phyloP scores from a whole-genome alignment of 148 eudicot genomes.

The Rhododendron molle region DNA sequence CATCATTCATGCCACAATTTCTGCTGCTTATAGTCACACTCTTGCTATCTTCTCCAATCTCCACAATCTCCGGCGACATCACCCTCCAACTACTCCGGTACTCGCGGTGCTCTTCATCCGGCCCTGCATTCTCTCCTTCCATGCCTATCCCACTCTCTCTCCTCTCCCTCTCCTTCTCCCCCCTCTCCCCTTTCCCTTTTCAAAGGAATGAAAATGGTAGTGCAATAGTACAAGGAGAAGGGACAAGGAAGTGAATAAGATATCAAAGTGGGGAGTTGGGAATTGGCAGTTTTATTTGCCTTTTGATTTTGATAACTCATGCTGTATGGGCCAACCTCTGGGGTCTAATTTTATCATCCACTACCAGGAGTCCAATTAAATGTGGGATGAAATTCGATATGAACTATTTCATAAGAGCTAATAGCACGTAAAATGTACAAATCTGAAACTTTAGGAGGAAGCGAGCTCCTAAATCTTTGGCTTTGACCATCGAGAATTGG shows the following conservation, averaged over 20 bases:
- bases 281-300: background rate
- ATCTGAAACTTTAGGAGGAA: no score
- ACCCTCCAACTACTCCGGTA: background rate
- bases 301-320: background rate
- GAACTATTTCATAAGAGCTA: background rate
- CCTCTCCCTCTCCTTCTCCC: background rate
- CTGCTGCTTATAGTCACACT: constrained; percentile 6
- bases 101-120: background rate
- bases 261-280: background rate
- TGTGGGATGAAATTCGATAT: background rate
- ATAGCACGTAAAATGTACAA: background rate
- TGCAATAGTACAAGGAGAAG: background rate
- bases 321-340: background rate
- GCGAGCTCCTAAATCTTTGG: background rate
- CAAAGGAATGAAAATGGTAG: background rate
- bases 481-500: background rate
- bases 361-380: background rate
- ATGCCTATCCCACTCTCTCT: constrained; percentile 5
- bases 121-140: constrained; percentile 9
- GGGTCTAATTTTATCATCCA: background rate
- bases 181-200: background rate
- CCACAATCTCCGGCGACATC: constrained; percentile 47
- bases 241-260: background rate
- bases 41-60: constrained; percentile 32
- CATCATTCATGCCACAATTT: constrained; percentile 26